Percentiles rank a stretch among this genome's conserved stretches.
These are phyloP conservation scores for Alectoria sarmentosa DNA, from an alignment of 495 filamentous ascomycete species.

Conservation along the genomic window DNA sequence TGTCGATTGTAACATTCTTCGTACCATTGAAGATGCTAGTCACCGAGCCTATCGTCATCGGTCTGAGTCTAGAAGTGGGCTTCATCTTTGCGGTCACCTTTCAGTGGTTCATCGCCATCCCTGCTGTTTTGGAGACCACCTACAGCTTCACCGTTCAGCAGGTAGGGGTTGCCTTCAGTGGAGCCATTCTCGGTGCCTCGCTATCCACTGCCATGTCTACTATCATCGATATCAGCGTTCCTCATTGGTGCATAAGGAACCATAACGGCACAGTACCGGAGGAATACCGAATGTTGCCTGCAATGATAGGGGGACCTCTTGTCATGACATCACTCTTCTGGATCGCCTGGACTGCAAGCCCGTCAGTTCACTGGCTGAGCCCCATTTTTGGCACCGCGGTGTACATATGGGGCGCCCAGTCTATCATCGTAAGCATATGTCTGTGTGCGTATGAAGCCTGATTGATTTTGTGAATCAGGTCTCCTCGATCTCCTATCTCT, in stretches of 20 bases:
- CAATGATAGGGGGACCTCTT: conserved; percentile 48
- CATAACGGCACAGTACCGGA: conserved; percentile 32
- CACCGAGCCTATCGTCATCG: conserved; percentile 36
- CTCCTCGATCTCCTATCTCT: conserved; percentile 35
- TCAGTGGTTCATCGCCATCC: conserved; percentile 38
- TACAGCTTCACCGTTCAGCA: conserved; percentile 33
- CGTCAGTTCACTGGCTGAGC: conserved; percentile 19
- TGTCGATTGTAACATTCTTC: conserved; percentile 34
- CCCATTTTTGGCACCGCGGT: conserved; percentile 43
- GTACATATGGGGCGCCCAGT: conserved; percentile 56
- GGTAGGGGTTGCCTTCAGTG: conserved; percentile 39
- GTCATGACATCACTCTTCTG: conserved; percentile 36
- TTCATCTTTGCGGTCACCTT: conserved; percentile 36
- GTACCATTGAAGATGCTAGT: conserved; percentile 32
- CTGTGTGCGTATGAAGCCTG: not conserved
- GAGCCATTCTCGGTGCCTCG: conserved; percentile 46
- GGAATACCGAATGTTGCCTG: conserved; percentile 47
- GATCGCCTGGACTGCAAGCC: conserved; percentile 33
- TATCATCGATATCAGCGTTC: conserved; percentile 42
- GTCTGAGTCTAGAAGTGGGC: conserved; percentile 22
- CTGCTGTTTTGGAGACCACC: conserved; percentile 30
- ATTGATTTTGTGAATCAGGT: conserved; percentile 24
- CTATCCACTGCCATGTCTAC: conserved; percentile 39
- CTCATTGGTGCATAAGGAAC: conserved; percentile 26
- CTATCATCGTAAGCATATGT: conserved; percentile 38